Conservation (phyloP, 306 rosid genomes). For the Quercus robur region DNA sequence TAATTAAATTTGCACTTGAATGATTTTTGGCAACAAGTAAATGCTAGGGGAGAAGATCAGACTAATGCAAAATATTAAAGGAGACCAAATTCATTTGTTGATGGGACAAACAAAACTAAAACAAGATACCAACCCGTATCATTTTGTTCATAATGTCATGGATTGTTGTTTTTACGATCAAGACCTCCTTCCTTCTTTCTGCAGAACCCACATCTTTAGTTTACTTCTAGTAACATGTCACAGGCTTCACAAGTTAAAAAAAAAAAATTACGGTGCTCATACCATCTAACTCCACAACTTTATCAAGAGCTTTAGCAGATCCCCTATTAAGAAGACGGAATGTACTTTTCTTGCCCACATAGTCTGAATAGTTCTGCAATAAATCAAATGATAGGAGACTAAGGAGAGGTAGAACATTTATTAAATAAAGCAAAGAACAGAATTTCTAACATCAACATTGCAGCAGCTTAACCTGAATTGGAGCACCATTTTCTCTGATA, state of each 20-base stretch:
- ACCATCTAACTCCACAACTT: conserved; percentile 95
- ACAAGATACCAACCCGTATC: conserved; percentile 57
- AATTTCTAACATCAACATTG: conserved; percentile 2
- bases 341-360: conserved; percentile 83
- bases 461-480: conserved; percentile 55
- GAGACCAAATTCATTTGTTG: neutral
- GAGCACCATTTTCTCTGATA: conserved; percentile 97
- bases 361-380: conserved; percentile 72
- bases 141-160: conserved; percentile 91
- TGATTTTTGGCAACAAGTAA: neutral
- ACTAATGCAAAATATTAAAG: neutral
- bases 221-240: conserved; percentile 20
- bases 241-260: conserved; percentile 8
- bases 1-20: neutral
- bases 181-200: conserved; percentile 86
- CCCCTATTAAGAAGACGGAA: conserved; percentile 97
- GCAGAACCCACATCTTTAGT: conserved; percentile 37
- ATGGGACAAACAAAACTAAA: neutral
- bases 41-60: neutral
- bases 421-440: conserved; percentile 3
- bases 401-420: conserved; percentile 13
- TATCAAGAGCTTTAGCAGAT: conserved; percentile 95
- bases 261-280: conserved; percentile 14
- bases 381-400: conserved; percentile 7
- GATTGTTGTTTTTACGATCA: conserved; percentile 89